A percentile compares a stretch with the other conserved stretches of the same genome.
Evolutionary conservation across 78 protist species (phyloP).

Genomic region (Corallochytrium limacisporum): DNA sequence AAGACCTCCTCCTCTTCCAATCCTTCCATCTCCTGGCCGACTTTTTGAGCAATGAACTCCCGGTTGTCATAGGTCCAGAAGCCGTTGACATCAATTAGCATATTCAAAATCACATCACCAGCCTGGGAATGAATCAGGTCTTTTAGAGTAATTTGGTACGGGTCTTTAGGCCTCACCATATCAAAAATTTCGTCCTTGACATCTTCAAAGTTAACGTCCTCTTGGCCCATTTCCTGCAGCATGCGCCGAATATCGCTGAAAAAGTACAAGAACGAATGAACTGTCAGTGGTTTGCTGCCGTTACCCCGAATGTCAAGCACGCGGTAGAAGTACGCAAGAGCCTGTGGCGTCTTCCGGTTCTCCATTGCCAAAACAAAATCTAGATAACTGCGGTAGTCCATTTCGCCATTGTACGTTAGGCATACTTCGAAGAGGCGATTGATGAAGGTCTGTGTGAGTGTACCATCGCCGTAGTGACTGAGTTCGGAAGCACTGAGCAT

Average conservation of each 20-base stretch:
- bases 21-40: too few species aligned
- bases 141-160: background rate
- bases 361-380: slow-evolving; percentile 24
- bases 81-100: slow-evolving; percentile 14
- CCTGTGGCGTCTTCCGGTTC: background rate
- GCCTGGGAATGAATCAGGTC: background rate
- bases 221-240: too few species aligned
- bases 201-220: background rate
- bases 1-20: too few species aligned
- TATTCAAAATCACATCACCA: background rate
- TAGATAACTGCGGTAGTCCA: slow-evolving; percentile 26
- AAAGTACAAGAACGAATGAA: too few species aligned
- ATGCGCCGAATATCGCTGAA: too few species aligned
- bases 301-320: slow-evolving; percentile 16
- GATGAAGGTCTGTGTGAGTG: background rate
- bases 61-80: slow-evolving; percentile 18
- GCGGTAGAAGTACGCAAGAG: background rate
- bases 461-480: background rate
- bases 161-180: slow-evolving; percentile 21
- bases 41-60: too few species aligned
- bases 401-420: slow-evolving; percentile 4
- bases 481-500: slow-evolving; percentile 18
- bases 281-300: too few species aligned
- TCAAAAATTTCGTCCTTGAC: slow-evolving; percentile 24
- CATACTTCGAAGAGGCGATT: slow-evolving; percentile 6